Conservation (phyloP, 768 basidiomycete genomes). For the Kwoniella dendrophila region DNA sequence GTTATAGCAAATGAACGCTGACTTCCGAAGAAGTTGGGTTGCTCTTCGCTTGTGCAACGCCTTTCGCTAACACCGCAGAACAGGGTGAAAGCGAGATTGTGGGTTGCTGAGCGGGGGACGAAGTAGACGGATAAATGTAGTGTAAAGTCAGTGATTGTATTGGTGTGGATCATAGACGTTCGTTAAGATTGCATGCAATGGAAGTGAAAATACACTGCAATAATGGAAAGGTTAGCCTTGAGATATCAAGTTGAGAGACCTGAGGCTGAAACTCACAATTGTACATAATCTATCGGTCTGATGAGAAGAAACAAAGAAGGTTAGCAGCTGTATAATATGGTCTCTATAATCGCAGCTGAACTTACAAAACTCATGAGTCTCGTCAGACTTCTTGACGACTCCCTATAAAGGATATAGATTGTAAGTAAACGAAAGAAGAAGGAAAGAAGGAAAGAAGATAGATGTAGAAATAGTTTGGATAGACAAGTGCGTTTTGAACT, state of each 20-base stretch:
- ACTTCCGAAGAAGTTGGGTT: constrained; percentile 12
- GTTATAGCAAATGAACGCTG: constrained; percentile 55
- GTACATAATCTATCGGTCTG: constrained; percentile 39
- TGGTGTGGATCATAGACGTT: background rate
- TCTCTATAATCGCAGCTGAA: constrained; percentile 7
- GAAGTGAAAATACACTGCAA: constrained; percentile 10
- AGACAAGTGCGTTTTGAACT: constrained; percentile 44
- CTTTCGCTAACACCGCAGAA: constrained; percentile 36
- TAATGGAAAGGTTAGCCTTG: constrained; percentile 6
- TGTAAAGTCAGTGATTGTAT: constrained; percentile 4
- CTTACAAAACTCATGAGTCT: constrained; percentile 94
- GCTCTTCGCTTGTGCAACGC: constrained; percentile 31
- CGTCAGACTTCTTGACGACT: constrained; percentile 93
- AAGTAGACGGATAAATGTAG: constrained; percentile 1
- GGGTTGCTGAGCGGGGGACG: constrained; percentile 35
- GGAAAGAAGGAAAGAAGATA: constrained; percentile 37
- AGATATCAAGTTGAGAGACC: background rate
- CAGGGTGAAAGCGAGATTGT: constrained; percentile 25
- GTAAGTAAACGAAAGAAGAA: constrained; percentile 4
- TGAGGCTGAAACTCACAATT: constrained; percentile 10
- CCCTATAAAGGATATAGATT: constrained; percentile 63
- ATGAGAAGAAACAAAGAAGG: background rate
- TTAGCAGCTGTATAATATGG: constrained; percentile 6
- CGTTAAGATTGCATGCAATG: constrained; percentile 15
- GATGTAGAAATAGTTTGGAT: constrained; percentile 26